A percentile compares a stretch with the other conserved stretches of the same genome.
phyloP scores from a whole-genome alignment of 1,139 yeast genomes.

The Pichia sp. region DNA sequence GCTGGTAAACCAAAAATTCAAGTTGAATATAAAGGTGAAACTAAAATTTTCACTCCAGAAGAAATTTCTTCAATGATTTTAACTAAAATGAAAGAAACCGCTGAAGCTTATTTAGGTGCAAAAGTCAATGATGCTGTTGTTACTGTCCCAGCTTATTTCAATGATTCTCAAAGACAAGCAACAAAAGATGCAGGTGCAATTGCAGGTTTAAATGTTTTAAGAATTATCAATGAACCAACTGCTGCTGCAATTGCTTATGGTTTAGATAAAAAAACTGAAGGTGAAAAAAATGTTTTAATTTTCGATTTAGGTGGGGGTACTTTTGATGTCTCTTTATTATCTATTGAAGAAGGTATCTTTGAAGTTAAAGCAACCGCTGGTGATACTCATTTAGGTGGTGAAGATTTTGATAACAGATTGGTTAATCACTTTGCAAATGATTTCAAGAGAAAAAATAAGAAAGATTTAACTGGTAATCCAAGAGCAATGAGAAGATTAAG shows the following conservation, averaged over 20 bases:
- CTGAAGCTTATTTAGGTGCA: constrained; percentile 88
- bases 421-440: constrained; percentile 86
- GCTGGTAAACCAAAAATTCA: constrained; percentile 82
- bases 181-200: constrained; percentile 97
- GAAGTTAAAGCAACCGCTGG: constrained; percentile 99
- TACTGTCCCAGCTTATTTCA: constrained; percentile 94
- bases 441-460: constrained; percentile 91
- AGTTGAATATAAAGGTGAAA: constrained; percentile 89
- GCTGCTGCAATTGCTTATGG: constrained; percentile 98
- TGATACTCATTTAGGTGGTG: constrained; percentile 99
- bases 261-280: constrained; percentile 82
- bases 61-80: constrained; percentile 94
- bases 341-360: constrained; percentile 97
- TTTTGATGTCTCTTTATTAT: constrained; percentile 89
- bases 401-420: constrained; percentile 94
- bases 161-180: constrained; percentile 95
- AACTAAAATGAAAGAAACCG: constrained; percentile 93
- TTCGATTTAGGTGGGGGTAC: constrained; percentile 98
- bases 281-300: constrained; percentile 77
- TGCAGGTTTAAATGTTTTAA: constrained; percentile 89
- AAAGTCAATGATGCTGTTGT: constrained; percentile 89
- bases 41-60: constrained; percentile 90
- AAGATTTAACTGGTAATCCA: constrained; percentile 81
- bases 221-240: constrained; percentile 94
- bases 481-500: constrained; percentile 90